Base-by-base conservation (phyloP, 495 filamentous ascomycete genomes). In the Polyplosphaeria fusca region DNA sequence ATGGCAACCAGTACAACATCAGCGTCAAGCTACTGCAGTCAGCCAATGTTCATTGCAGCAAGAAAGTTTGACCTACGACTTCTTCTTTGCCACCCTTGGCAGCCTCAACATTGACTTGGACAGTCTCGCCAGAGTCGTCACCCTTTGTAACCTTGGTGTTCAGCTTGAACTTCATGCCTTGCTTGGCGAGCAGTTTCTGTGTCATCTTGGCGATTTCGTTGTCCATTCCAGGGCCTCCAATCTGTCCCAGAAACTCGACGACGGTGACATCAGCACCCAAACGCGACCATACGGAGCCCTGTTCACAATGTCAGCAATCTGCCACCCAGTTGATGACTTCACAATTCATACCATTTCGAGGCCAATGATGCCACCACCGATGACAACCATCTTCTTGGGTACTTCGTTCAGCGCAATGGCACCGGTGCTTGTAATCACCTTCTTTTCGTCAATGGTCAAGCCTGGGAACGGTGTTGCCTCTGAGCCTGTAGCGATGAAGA, bases 81-180 rank as follows among this genome's bases (percentile, higher is more conserved):
- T 98, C 88, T 66, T 85, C 78, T 79, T 97, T 98, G 66, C 94
- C 94, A 63, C 91, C 91, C 81, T 98, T 96, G 51, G 93, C 84
- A 67, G 93, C 81, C 78, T 98, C 94, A 43, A 95, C 78, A 61
- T 86, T 82, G 55, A 98, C 78, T 72, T 83, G 84, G 63, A 98
- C 77, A 49, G 71, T 79, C 54, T 89, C 84, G 47, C 85, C 83
- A 65, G 76, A 86, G 70, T 83, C 83, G 68, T 95, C 90, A 64
- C 93, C 93, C 64, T 82, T 82, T 64, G 83, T 73, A 58, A 98
- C 93, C 82, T 98, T 98, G 68, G 92, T 96, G 74, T 86, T 85
- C 52, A 92, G 86, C 83, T 93, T 96, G 82, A 98, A 98, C 73
- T 92, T 94, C 73, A 98, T 92, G 49, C 93, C 94, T 74, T 98